These are phyloP conservation scores for Xylariaceae sp. DNA, from an alignment of 2,329 filamentous ascomycete species.

Conservation along the genomic window DNA sequence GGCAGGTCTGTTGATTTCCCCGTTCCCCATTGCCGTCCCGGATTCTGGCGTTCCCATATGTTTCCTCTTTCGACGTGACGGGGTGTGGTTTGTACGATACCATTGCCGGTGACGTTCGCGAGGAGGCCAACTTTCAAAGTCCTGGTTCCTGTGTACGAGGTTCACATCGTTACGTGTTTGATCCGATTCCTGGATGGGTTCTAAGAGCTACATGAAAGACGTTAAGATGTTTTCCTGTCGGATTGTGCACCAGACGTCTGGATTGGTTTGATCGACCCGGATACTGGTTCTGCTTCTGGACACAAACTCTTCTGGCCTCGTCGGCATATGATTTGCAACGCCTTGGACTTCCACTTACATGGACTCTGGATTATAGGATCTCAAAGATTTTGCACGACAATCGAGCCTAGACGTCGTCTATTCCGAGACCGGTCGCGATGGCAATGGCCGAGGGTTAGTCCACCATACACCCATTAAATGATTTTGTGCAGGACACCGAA, in stretches of 20 bases:
- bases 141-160: conserved; percentile 24
- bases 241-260: conserved; percentile 28
- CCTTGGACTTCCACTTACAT: conserved; percentile 70
- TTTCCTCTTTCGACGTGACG: conserved; percentile 26
- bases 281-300: conserved; percentile 33
- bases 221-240: conserved; percentile 29
- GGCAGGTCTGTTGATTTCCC: conserved; percentile 90
- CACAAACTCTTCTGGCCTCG: conserved; percentile 27
- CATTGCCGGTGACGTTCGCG: conserved; percentile 25
- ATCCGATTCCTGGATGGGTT: conserved; percentile 28
- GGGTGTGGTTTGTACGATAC: conserved; percentile 27
- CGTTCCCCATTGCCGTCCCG: conserved; percentile 42
- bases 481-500: background rate
- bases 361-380: conserved; percentile 79
- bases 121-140: conserved; percentile 26
- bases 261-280: conserved; percentile 32
- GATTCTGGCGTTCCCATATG: conserved; percentile 32
- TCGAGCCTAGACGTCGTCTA: conserved; percentile 97
- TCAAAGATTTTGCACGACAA: conserved; percentile 98
- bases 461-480: background rate
- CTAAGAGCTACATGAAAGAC: conserved; percentile 30
- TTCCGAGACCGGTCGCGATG: conserved; percentile 89
- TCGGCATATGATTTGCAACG: conserved; percentile 32
- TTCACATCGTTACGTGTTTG: conserved; percentile 21
- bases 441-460: conserved; percentile 83